phyloP scores from a whole-genome alignment of 371 early-diverging fungal genomes.

The Mortierella sp. region DNA sequence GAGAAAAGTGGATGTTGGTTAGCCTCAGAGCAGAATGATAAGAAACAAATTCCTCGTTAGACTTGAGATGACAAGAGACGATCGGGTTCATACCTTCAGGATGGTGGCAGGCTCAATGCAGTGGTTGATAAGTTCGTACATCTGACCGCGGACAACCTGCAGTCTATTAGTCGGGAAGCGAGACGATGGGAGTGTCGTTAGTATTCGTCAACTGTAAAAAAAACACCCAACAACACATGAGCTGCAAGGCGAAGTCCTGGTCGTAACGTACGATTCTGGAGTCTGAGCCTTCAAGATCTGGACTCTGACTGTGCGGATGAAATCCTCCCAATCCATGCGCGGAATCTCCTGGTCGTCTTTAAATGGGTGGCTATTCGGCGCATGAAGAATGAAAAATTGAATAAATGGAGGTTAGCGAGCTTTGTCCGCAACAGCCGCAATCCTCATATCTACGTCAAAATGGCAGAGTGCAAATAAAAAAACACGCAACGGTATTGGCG shows the following conservation, averaged over 20 bases:
- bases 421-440: background rate
- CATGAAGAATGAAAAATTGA: background rate
- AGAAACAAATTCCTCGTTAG: too few species aligned
- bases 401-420: background rate
- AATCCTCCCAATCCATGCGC: conserved; percentile 93
- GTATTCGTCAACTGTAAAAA: too few species aligned
- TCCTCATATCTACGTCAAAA: background rate
- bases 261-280: conserved; percentile 64
- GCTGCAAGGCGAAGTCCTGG: too few species aligned
- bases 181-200: background rate
- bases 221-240: background rate
- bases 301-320: conserved; percentile 77
- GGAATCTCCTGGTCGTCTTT: conserved; percentile 69
- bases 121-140: conserved; percentile 91
- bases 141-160: conserved; percentile 76
- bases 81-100: conserved; percentile 69
- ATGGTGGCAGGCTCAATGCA: conserved; percentile 92
- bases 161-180: conserved; percentile 62
- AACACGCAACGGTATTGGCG: conserved; percentile 1
- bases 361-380: conserved; percentile 62
- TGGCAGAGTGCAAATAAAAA: background rate
- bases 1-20: too few species aligned
- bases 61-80: background rate
- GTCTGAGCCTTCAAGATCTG: conserved; percentile 82
- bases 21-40: conserved; percentile 8